Evolutionary conservation across 108 stramenopile species (phyloP).

Genomic region (Pseudonitzschia delicatissima): DNA sequence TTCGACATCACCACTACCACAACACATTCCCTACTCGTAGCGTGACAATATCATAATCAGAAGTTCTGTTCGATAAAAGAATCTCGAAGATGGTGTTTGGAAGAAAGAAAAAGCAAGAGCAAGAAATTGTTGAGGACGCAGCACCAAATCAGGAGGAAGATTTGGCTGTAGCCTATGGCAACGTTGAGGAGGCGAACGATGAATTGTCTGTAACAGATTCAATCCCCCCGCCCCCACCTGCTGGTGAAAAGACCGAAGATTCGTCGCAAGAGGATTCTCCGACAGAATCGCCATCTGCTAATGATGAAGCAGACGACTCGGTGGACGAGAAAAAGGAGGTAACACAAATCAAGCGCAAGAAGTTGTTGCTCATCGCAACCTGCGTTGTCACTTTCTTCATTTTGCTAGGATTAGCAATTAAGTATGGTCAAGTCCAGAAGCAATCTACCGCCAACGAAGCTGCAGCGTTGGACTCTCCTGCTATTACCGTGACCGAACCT

Average conservation of each 20-base stretch:
- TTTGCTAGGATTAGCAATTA: slow-evolving; percentile 1
- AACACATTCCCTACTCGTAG: no score
- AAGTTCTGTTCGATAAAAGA: no score
- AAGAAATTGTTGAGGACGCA: background rate
- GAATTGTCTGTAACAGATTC: background rate
- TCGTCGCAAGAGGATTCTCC: background rate
- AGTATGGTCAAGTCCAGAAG: background rate
- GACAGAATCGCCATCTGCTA: background rate
- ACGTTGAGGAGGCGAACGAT: background rate
- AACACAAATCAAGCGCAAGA: background rate
- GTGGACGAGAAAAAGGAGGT: background rate
- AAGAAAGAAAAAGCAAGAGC: background rate
- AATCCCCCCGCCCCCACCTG: slow-evolving; percentile 3
- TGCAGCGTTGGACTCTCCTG: background rate
- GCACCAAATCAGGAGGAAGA: background rate
- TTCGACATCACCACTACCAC: no score
- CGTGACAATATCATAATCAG: no score
- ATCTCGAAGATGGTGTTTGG: background rate
- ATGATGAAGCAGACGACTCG: background rate
- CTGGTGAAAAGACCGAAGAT: background rate
- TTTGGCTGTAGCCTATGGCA: background rate
- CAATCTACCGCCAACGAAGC: background rate
- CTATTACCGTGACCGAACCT: background rate
- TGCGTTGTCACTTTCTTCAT: background rate
- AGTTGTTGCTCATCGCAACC: background rate